Evolutionary conservation across 805 yeast species (phyloP).

Genomic region (Jamesozyma jinghongensis): DNA sequence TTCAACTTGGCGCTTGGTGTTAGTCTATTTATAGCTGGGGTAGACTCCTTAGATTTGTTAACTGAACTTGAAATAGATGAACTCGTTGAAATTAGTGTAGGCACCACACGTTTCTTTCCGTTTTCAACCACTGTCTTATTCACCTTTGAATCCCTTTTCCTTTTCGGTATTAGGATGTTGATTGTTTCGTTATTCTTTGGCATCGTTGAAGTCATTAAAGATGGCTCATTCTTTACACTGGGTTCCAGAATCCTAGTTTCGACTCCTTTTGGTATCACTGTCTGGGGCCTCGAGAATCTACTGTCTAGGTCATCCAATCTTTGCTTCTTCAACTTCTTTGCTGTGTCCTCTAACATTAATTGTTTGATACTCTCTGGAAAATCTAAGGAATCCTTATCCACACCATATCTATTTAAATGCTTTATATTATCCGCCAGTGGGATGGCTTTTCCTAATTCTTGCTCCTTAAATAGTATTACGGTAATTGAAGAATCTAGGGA

Average conservation of each 20-base stretch:
- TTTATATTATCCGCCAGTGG: constrained; percentile 59
- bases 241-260: not conserved
- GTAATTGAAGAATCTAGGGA: constrained; percentile 82
- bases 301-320: constrained; percentile 6
- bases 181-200: constrained; percentile 7
- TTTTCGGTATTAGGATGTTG: constrained; percentile 24
- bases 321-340: constrained; percentile 32
- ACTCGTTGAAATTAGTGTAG: constrained; percentile 46
- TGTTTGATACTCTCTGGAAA: constrained; percentile 85
- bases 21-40: not conserved
- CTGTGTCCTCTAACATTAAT: constrained; percentile 58
- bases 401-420: constrained; percentile 77
- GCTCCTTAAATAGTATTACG: constrained; percentile 49
- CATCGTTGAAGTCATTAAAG: not conserved
- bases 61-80: not conserved
- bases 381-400: constrained; percentile 71
- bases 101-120: constrained; percentile 70
- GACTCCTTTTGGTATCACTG: not conserved
- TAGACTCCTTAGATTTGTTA: not conserved
- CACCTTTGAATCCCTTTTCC: constrained; percentile 21
- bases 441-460: constrained; percentile 54
- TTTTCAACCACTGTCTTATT: constrained; percentile 55
- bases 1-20: not conserved
- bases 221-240: not conserved
- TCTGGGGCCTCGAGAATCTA: constrained; percentile 4